Conservation (phyloP, 2,329 filamentous ascomycete genomes). For the Fusarium xyrophilum region DNA sequence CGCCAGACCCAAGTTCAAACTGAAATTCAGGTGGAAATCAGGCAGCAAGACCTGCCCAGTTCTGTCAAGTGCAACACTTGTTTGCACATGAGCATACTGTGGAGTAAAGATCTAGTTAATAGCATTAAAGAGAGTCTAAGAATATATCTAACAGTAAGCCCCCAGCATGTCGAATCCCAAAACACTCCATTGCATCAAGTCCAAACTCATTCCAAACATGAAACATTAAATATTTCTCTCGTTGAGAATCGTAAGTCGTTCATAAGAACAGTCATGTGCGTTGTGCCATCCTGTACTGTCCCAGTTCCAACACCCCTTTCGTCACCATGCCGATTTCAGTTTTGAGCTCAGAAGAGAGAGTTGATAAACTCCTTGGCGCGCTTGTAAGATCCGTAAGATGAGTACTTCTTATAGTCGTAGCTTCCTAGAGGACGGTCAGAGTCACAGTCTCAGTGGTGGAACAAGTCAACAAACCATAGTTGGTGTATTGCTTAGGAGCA, state of each 20-base stretch:
- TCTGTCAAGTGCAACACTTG: rapidly evolving
- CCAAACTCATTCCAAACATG: neutral
- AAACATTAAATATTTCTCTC: slow-evolving; percentile 19
- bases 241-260: slow-evolving; percentile 31
- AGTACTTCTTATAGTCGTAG: slow-evolving; percentile 26
- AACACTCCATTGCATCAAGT: neutral
- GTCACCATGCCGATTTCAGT: neutral
- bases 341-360: slow-evolving; percentile 20
- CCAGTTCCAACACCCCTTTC: neutral
- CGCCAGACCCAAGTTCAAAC: rapidly evolving
- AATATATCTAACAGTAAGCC: neutral
- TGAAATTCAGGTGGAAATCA: too few species aligned
- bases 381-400: neutral
- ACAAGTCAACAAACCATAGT: too few species aligned
- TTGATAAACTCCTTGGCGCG: slow-evolving; percentile 15
- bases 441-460: too few species aligned
- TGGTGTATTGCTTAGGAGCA: too few species aligned
- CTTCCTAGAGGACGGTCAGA: neutral
- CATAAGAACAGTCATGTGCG: slow-evolving; percentile 21
- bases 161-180: neutral
- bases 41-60: too few species aligned
- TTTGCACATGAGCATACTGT: rapidly evolving
- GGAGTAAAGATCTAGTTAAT: slow-evolving; percentile 9
- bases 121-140: slow-evolving; percentile 28
- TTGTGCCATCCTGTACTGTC: slow-evolving; percentile 6